Evolutionary conservation across 805 yeast species (phyloP).

Genomic region (Wickerhamomyces chambardii): DNA sequence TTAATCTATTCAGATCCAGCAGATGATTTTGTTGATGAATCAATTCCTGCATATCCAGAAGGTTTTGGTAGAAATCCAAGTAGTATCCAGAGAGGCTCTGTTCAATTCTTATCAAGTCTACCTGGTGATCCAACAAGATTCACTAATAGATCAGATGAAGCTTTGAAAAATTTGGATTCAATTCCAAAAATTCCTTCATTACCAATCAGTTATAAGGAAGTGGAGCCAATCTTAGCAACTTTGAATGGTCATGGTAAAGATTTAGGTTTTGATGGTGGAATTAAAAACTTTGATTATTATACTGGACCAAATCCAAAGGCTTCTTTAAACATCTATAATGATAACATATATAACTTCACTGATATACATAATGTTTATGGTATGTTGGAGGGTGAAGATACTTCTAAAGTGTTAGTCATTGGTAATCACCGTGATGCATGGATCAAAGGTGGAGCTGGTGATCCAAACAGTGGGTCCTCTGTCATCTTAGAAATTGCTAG

Average conservation of each 20-base stretch:
- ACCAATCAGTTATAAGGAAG: slow-evolving; percentile 59
- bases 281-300: slow-evolving; percentile 35
- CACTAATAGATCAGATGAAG: slow-evolving; percentile 60
- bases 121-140: slow-evolving; percentile 70
- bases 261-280: slow-evolving; percentile 38
- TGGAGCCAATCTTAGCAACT: slow-evolving; percentile 48
- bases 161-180: slow-evolving; percentile 33
- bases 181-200: slow-evolving; percentile 64
- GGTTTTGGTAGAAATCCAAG: slow-evolving; percentile 78
- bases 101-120: slow-evolving; percentile 44
- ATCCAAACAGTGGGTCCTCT: slow-evolving; percentile 72
- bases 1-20: slow-evolving; percentile 63
- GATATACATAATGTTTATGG: slow-evolving; percentile 61
- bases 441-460: slow-evolving; percentile 74
- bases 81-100: slow-evolving; percentile 70
- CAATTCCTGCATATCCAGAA: slow-evolving; percentile 57
- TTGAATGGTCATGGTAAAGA: slow-evolving; percentile 51
- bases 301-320: slow-evolving; percentile 40
- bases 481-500: slow-evolving; percentile 55
- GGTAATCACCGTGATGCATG: slow-evolving; percentile 82
- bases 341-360: slow-evolving; percentile 52
- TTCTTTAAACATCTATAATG: slow-evolving; percentile 45
- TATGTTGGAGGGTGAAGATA: slow-evolving; percentile 41
- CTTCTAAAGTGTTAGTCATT: slow-evolving; percentile 47
- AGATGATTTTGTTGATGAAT: slow-evolving; percentile 50